Percentiles rank a stretch among this genome's conserved stretches.
phyloP scores from a whole-genome alignment of 164 flowering plant species.

The Akebia trifoliata region DNA sequence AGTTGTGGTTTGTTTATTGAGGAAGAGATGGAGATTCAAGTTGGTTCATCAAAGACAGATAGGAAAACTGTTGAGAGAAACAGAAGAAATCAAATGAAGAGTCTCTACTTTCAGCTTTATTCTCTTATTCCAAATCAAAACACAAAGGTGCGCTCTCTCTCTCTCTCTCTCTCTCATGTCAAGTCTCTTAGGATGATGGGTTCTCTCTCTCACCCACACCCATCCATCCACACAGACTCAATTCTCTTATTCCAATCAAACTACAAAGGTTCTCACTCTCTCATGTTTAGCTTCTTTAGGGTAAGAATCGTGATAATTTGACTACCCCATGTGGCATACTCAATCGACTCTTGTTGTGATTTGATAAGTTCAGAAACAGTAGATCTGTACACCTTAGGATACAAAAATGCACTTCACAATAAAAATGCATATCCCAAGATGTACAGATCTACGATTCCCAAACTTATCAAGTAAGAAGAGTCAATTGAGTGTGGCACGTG shows the following conservation, averaged over 20 bases:
- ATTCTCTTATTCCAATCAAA: not conserved
- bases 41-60: conserved; percentile 34
- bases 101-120: conserved; percentile 47
- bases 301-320: not conserved
- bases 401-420: too few species aligned
- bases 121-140: conserved; percentile 44
- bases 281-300: too few species aligned
- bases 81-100: conserved; percentile 65
- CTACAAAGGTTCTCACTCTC: conserved; percentile 19
- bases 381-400: too few species aligned
- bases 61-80: conserved; percentile 62
- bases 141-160: too few species aligned
- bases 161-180: conserved; percentile 11
- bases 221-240: too few species aligned
- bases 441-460: not conserved
- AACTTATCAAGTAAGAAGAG: too few species aligned
- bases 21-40: conserved; percentile 15
- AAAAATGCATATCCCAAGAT: too few species aligned
- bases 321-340: not conserved
- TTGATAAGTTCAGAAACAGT: too few species aligned
- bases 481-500: too few species aligned
- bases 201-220: too few species aligned
- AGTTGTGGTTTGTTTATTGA: not conserved
- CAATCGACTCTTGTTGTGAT: too few species aligned
- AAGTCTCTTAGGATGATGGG: too few species aligned